Evolutionary conservation across 2,329 filamentous ascomycete species (phyloP).

Genomic region (Penicillium hesseltinei): DNA sequence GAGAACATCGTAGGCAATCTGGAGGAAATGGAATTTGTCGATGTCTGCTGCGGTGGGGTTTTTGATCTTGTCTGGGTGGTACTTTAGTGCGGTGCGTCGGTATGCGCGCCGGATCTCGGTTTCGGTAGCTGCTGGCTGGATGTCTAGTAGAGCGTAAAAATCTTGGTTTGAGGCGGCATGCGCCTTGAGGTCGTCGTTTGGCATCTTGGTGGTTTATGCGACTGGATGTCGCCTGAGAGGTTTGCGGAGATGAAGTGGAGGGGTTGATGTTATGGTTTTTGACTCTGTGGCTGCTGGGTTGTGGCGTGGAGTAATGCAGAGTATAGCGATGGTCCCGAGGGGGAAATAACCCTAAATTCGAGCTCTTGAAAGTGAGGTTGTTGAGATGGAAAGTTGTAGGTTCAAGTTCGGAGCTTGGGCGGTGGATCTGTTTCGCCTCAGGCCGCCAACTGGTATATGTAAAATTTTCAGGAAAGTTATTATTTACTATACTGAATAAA

Average conservation of each 20-base stretch:
- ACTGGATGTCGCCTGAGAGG: conserved; percentile 46
- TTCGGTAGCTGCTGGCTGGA: conserved; percentile 63
- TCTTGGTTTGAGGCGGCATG: conserved; percentile 64
- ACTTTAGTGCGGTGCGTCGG: conserved; percentile 79
- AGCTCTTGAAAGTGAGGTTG: neutral
- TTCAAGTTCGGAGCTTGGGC: conserved; percentile 6
- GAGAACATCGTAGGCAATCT: conserved; percentile 82
- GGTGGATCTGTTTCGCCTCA: conserved; percentile 5
- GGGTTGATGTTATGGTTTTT: neutral
- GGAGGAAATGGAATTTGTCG: conserved; percentile 79
- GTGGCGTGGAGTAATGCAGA: neutral
- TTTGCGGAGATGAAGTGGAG: conserved; percentile 15
- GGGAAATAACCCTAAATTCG: neutral
- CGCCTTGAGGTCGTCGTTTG: conserved; percentile 50
- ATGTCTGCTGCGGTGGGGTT: conserved; percentile 65
- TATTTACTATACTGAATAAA: neutral
- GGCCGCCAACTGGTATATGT: neutral
- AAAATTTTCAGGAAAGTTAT: neutral
- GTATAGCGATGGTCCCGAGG: neutral
- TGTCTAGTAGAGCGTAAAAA: conserved; percentile 73
- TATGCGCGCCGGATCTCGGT: conserved; percentile 81
- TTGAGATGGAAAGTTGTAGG: conserved; percentile 6
- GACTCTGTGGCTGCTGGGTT: neutral
- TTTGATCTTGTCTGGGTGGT: conserved; percentile 89
- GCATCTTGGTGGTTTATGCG: conserved; percentile 45